These are phyloP conservation scores for Pseudonitzschia delicatissima DNA, from an alignment of 108 stramenopile species.

Conservation along the genomic window DNA sequence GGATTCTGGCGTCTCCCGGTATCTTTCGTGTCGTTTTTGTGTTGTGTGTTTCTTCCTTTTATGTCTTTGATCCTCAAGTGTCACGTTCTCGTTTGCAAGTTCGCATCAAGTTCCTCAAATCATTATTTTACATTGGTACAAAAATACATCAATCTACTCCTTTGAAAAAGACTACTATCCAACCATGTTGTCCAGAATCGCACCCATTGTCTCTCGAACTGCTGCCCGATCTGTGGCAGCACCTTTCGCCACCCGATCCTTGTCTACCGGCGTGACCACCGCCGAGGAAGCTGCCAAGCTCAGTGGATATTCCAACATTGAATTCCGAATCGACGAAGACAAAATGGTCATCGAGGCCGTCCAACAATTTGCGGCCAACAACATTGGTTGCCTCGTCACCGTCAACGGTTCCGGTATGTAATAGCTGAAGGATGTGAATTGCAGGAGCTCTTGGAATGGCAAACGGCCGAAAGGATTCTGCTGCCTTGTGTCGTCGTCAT, in stretches of 20 bases:
- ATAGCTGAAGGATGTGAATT: no score
- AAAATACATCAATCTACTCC: background rate
- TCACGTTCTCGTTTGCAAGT: background rate
- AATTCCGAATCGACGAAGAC: constrained; percentile 81
- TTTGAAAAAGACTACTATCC: background rate
- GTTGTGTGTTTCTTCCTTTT: no score
- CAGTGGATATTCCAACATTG: constrained; percentile 84
- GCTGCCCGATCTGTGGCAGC: constrained; percentile 29
- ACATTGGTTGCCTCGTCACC: constrained; percentile 87
- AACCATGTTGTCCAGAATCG: constrained; percentile 42
- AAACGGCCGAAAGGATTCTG: no score
- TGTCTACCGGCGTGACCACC: constrained; percentile 52
- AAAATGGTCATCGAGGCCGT: constrained; percentile 87
- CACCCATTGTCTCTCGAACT: constrained; percentile 34
- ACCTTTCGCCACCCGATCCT: constrained; percentile 25
- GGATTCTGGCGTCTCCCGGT: no score
- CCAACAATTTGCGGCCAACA: constrained; percentile 89
- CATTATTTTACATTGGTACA: background rate
- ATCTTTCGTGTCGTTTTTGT: no score
- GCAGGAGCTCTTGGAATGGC: no score
- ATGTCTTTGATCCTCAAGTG: background rate
- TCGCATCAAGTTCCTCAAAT: background rate
- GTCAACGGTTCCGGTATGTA: constrained; percentile 67
- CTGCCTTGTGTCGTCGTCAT: background rate
- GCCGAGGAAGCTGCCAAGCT: constrained; percentile 80